Evolutionary conservation across 2,329 filamentous ascomycete genomes (phyloP).

Genomic region (Cryphonectria japonica): DNA sequence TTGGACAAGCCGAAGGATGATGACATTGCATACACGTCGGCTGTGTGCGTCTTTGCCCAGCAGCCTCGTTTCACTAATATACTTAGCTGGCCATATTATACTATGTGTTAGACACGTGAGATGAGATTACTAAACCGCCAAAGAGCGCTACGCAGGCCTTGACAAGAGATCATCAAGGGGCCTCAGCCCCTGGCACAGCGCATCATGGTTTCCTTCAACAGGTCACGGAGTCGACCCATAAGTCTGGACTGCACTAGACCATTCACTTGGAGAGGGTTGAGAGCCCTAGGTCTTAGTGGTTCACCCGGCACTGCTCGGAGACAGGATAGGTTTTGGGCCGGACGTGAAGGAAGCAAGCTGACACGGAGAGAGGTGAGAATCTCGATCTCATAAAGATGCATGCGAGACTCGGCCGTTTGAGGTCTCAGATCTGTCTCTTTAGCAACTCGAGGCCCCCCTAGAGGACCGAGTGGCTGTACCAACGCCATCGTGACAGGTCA

Average conservation of each 20-base stretch:
- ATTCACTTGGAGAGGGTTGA: not conserved
- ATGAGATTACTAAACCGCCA: not conserved
- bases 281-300: not conserved
- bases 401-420: conserved; percentile 22
- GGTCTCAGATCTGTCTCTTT: conserved; percentile 21
- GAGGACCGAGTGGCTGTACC: conserved; percentile 5
- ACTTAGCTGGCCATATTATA: not conserved
- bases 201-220: not conserved
- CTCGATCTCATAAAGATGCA: conserved; percentile 9
- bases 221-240: not conserved
- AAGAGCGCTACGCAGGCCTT: not conserved
- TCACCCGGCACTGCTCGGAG: not conserved
- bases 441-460: not conserved
- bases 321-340: too few species aligned
- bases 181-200: not conserved
- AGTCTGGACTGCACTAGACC: not conserved
- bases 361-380: not conserved
- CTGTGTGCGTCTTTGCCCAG: conserved; percentile 14
- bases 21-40: not conserved
- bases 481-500: conserved; percentile 14
- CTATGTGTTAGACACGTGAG: conserved; percentile 27
- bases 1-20: not conserved
- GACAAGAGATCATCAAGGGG: not conserved
- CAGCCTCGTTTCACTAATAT: conserved; percentile 3
- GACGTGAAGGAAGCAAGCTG: not conserved